A percentile compares a stretch with the other conserved stretches of the same genome.
Evolutionary conservation across 148 eudicot genomes (phyloP).

Genomic region (Fagopyrum esculentum): DNA sequence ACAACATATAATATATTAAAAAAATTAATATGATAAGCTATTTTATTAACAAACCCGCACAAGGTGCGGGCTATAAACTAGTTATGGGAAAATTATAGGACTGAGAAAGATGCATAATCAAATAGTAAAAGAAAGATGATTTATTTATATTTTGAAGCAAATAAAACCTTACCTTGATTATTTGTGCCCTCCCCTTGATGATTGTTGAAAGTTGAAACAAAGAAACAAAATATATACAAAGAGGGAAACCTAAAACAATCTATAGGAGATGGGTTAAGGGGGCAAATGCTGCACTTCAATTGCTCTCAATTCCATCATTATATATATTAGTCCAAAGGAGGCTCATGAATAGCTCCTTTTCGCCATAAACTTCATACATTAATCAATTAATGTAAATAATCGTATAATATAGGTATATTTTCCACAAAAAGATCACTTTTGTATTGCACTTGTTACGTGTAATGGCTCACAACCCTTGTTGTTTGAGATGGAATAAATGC

Average conservation of each 20-base stretch:
- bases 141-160: neutral
- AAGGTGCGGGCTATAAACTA: no score
- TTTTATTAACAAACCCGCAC: no score
- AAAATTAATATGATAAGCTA: no score
- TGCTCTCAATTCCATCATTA: neutral
- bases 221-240: neutral
- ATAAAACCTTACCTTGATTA: neutral
- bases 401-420: neutral
- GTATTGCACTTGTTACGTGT: neutral
- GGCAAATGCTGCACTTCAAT: slow-evolving; percentile 8
- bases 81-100: no score
- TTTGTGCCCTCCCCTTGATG: neutral
- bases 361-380: neutral
- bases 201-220: neutral
- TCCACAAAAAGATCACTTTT: neutral
- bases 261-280: neutral
- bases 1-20: no score
- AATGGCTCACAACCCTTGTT: slow-evolving; percentile 1
- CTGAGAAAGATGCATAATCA: neutral
- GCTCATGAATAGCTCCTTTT: neutral
- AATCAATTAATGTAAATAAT: neutral
- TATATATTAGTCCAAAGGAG: neutral
- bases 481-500: slow-evolving; percentile 2
- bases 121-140: no score
- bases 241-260: neutral